Base-by-base conservation (phyloP, 2,329 filamentous ascomycete species). In the Aspergillus sp. region DNA sequence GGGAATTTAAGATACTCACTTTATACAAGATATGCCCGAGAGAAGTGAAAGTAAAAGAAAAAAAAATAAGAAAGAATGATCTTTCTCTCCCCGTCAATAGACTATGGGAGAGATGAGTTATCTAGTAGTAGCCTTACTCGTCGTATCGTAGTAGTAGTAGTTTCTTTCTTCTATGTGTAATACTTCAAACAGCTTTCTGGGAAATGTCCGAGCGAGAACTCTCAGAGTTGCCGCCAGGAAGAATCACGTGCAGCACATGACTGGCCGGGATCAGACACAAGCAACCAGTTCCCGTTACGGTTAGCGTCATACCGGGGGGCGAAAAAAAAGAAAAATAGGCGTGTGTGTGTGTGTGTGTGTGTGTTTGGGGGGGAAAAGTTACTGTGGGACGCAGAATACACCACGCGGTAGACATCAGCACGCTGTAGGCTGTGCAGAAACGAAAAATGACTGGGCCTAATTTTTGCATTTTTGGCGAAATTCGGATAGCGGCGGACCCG, bases 321-420 rank as follows among this genome's bases (percentile, higher is more conserved):
- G 3, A 11, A 13, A 36, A 36, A 32, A 13, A 32, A 36, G 5
- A 32, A 13, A 36, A 36, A 36, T 13, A 36, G 32, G 11, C 6
- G 32, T 36, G 32, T 36, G 32, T 36, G 30, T 32, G 30, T 32
- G 23, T 25, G 23, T 23, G 23, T 23, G 23, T 23, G 23, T 21
- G 19, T 21, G 21, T 21, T 27, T 27, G 7, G 25, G 25, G 25
- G 2, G 7, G 7, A 27, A n/a, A 21, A 36, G 49, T 19, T 51
- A 47, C 19, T n/a, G n/a, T 27, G 47, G 52, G 57, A 57, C 48
- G 19, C 23, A 17, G 47, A 39, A 23, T 58, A 58, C 57, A 44
- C 50, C 32, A 39, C 23, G 52, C 47, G 55, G 59, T 61, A 61
- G 19, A 53, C 42, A 55, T 48, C 42, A 61, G 61, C 59, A 58